phyloP scores from a whole-genome alignment of 768 basidiomycete genomes.

The Mycena chlorophos region DNA sequence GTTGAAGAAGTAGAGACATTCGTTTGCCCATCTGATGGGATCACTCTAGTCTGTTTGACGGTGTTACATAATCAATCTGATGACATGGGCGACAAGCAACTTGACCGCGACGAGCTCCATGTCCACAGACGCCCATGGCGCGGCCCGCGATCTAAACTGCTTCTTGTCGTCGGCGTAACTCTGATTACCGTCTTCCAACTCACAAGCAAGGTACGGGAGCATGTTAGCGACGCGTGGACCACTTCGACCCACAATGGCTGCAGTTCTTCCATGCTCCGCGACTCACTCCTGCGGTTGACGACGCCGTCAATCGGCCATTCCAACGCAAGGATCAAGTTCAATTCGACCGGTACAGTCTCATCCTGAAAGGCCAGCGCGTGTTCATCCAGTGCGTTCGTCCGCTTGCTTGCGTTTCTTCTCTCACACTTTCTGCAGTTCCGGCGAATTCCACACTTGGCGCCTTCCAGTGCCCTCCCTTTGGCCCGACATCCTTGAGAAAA shows the following conservation, averaged over 20 bases:
- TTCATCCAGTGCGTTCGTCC: constrained; percentile 67
- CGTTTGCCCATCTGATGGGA: too few species aligned
- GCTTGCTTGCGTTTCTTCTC: not conserved
- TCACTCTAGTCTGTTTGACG: too few species aligned
- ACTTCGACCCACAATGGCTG: not conserved
- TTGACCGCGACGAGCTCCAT: too few species aligned
- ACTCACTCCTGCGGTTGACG: not conserved
- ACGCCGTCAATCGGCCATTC: not conserved
- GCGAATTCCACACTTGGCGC: constrained; percentile 84
- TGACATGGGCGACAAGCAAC: too few species aligned
- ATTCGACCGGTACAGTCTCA: constrained; percentile 71
- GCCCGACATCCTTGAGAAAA: constrained; percentile 80
- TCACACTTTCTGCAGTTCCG: constrained; percentile 52
- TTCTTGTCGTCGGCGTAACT: too few species aligned
- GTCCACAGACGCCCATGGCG: too few species aligned
- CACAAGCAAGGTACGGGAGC: not conserved
- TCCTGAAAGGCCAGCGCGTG: constrained; percentile 66
- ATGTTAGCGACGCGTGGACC: not conserved
- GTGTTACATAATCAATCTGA: too few species aligned
- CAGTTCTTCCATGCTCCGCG: not conserved
- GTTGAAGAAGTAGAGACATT: too few species aligned
- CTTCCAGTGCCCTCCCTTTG: constrained; percentile 78
- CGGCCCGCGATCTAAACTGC: too few species aligned
- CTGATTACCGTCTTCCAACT: not conserved
- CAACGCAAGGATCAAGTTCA: constrained; percentile 32